Conservation (phyloP, 83 land plant species). For the Picea engelmannii region DNA sequence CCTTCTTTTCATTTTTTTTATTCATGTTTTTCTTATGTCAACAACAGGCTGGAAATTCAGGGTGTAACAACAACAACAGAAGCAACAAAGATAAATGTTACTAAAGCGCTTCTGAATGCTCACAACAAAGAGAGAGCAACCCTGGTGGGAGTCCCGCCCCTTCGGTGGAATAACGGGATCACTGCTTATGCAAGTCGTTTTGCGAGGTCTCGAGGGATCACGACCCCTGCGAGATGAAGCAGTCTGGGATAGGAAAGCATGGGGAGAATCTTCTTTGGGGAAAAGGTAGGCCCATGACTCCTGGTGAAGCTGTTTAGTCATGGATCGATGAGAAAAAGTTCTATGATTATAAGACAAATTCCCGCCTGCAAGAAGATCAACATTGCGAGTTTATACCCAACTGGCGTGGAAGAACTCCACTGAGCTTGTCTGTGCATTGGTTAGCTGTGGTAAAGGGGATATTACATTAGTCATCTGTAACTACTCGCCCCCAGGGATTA, state of each 20-base stretch:
- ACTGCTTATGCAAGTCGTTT: slow-evolving; percentile 25
- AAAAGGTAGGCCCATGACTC: slow-evolving; percentile 16
- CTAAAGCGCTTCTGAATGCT: too few relatives aligned
- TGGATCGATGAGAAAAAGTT: slow-evolving; percentile 45
- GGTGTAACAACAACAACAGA: too few relatives aligned
- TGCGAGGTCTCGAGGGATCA: slow-evolving; percentile 34
- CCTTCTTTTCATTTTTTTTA: too few relatives aligned
- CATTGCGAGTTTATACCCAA: slow-evolving; percentile 51
- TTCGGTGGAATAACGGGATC: background rate
- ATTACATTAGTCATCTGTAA: slow-evolving; percentile 37
- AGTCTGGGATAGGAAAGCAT: slow-evolving; percentile 22
- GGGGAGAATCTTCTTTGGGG: slow-evolving; percentile 47
- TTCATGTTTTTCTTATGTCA: too few relatives aligned
- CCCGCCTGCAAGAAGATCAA: slow-evolving; percentile 27
- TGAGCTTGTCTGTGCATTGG: slow-evolving; percentile 52
- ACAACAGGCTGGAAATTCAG: too few relatives aligned
- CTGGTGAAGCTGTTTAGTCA: slow-evolving; percentile 27
- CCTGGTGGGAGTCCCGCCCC: too few relatives aligned
- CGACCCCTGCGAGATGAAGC: slow-evolving; percentile 40
- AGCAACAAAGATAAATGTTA: too few relatives aligned
- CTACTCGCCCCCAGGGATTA: slow-evolving; percentile 52
- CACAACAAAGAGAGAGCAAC: too few relatives aligned
- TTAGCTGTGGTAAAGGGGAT: slow-evolving; percentile 28
- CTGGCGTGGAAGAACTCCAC: slow-evolving; percentile 50
- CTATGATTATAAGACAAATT: slow-evolving; percentile 31